These are phyloP conservation scores for Dicorynia guianensis DNA, from an alignment of 306 rosid genomes.

Conservation along the genomic window DNA sequence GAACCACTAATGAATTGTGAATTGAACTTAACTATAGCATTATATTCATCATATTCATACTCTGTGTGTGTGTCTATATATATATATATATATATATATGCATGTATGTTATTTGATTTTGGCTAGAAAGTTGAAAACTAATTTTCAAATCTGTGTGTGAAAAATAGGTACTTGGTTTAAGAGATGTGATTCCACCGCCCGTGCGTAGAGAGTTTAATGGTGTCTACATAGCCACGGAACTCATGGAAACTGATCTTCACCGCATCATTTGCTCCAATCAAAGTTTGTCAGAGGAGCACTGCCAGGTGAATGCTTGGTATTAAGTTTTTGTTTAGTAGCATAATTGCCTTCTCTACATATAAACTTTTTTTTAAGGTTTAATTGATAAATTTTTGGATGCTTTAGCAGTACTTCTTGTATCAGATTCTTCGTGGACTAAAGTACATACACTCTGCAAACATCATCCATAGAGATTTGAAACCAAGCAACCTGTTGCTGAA, in stretches of 20 bases:
- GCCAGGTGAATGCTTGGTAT: conserved; percentile 48
- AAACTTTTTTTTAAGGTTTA: too few relatives aligned
- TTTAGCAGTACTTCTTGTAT: conserved; percentile 71
- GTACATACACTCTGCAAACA: conserved; percentile 67
- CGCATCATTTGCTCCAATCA: conserved; percentile 81
- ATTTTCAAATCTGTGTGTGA: conserved; percentile 39
- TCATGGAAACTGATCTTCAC: conserved; percentile 98
- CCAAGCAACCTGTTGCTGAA: conserved; percentile 71
- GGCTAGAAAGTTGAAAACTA: background rate
- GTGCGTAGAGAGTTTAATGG: conserved; percentile 85
- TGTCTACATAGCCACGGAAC: conserved; percentile 81
- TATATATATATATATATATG: too few relatives aligned
- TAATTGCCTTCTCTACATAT: background rate
- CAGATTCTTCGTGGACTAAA: conserved; percentile 73
- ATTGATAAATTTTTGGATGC: conserved; percentile 8
- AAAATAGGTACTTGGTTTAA: conserved; percentile 74
- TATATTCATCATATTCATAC: too few relatives aligned
- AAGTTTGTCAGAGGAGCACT: conserved; percentile 69
- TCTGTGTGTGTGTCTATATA: too few relatives aligned
- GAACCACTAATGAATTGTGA: conserved; percentile 44
- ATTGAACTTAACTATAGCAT: conserved; percentile 46
- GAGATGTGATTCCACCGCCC: conserved; percentile 96
- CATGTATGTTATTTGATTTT: background rate
- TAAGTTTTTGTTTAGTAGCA: background rate
- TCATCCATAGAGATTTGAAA: conserved; percentile 67